Percentiles rank a stretch among this genome's conserved stretches.
These are phyloP conservation scores for Sarcocystis neurona DNA, from an alignment of 169 alveolate species.

Conservation along the genomic window DNA sequence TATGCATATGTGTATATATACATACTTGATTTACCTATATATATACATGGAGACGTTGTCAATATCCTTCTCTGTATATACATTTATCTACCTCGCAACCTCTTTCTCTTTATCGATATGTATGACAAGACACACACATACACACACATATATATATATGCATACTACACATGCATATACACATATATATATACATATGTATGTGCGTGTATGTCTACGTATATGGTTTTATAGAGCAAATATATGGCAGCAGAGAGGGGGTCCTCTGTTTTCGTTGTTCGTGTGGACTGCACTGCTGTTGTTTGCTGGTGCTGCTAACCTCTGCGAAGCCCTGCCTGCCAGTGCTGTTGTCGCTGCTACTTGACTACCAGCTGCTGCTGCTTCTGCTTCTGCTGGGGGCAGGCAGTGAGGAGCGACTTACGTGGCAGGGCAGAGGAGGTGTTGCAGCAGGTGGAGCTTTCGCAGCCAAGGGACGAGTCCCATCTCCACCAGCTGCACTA, in stretches of 20 bases:
- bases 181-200: background rate
- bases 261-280: background rate
- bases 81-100: too few relatives aligned
- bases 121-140: background rate
- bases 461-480: slow-evolving; percentile 48
- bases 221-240: background rate
- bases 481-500: background rate
- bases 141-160: background rate
- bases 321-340: too few relatives aligned
- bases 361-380: too few relatives aligned
- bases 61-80: background rate
- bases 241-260: background rate
- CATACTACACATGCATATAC: background rate
- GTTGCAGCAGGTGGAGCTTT: slow-evolving; percentile 5
- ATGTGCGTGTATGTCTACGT: too few relatives aligned
- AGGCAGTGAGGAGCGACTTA: background rate
- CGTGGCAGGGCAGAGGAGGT: slow-evolving; percentile 14
- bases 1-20: too few relatives aligned
- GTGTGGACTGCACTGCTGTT: too few relatives aligned
- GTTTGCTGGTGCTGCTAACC: too few relatives aligned
- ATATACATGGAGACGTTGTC: too few relatives aligned
- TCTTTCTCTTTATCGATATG: background rate
- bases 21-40: too few relatives aligned
- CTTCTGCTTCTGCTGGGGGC: too few relatives aligned
- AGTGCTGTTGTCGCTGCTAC: too few relatives aligned